Conservation (phyloP, 176 grass and related monocot genomes). For the Cenchrus purpureus region DNA sequence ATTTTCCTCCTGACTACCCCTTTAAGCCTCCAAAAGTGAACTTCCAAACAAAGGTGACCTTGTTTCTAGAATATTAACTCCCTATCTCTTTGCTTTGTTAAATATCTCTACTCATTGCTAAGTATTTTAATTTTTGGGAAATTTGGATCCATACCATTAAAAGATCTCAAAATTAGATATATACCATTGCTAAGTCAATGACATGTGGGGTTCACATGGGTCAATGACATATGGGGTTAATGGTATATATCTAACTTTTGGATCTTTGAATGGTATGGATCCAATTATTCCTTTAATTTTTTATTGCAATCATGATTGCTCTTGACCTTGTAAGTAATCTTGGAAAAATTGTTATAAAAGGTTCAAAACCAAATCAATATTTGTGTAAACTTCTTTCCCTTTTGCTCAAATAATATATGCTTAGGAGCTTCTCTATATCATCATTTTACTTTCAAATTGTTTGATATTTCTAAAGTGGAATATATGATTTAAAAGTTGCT, state of each 20-base stretch:
- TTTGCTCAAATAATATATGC: background rate
- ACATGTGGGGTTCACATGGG: too few relatives aligned
- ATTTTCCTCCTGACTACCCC: conserved; percentile 95
- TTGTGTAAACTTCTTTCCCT: background rate
- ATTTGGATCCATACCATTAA: too few relatives aligned
- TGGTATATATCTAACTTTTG: too few relatives aligned
- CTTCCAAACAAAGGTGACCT: conserved; percentile 82
- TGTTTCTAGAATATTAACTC: conserved; percentile 15
- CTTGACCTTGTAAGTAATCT: background rate
- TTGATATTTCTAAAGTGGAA: background rate
- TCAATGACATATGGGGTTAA: too few relatives aligned
- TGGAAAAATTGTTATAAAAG: background rate
- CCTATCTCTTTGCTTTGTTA: background rate
- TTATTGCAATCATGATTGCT: background rate
- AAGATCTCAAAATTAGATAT: too few relatives aligned
- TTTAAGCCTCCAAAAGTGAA: conserved; percentile 95
- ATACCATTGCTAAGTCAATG: too few relatives aligned
- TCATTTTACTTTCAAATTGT: background rate
- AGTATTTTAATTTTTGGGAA: background rate
- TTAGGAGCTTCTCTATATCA: background rate
- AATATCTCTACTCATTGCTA: background rate
- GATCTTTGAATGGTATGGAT: too few relatives aligned
- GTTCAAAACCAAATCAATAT: conserved; percentile 9
- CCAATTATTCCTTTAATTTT: background rate
- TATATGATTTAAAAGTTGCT: background rate